Conservation (phyloP, 441 rosid genomes). For the Brassica hybrid region DNA sequence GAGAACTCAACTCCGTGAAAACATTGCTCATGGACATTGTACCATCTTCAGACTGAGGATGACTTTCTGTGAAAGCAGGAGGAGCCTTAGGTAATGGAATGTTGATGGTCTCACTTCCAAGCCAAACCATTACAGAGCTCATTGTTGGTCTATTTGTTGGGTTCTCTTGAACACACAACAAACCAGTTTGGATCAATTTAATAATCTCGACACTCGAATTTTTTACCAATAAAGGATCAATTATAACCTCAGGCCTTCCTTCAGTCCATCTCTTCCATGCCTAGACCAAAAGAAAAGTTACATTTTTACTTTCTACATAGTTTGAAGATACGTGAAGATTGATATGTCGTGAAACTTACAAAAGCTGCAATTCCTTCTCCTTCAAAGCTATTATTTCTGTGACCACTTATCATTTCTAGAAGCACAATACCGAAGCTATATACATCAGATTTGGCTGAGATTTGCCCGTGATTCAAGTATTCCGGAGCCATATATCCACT, state of each 20-base stretch:
- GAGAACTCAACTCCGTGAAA: background rate
- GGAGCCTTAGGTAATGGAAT: background rate
- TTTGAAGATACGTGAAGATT: background rate
- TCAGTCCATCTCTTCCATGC: slow-evolving; percentile 28
- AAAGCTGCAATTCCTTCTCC: slow-evolving; percentile 23
- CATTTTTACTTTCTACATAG: too few species aligned
- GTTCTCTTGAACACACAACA: slow-evolving; percentile 46
- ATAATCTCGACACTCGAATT: slow-evolving; percentile 20
- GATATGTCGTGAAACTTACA: slow-evolving; percentile 19
- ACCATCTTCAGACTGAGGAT: background rate
- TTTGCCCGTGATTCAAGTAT: slow-evolving; percentile 25
- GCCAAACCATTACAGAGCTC: slow-evolving; percentile 32
- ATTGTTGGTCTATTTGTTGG: slow-evolving; percentile 35
- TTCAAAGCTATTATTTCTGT: slow-evolving; percentile 26
- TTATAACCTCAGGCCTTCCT: slow-evolving; percentile 16
- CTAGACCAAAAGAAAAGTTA: too few species aligned
- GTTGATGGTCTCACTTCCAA: slow-evolving; percentile 4
- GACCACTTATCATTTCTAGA: slow-evolving; percentile 37
- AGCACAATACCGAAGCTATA: slow-evolving; percentile 35
- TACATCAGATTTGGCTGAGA: slow-evolving; percentile 34
- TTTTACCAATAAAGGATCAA: slow-evolving; percentile 28
- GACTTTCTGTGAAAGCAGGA: background rate
- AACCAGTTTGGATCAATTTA: slow-evolving; percentile 45
- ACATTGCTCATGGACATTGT: background rate
- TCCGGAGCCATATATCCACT: slow-evolving; percentile 35